Base-by-base conservation (phyloP, 495 filamentous ascomycete genomes). In the Bacidia rubella region DNA sequence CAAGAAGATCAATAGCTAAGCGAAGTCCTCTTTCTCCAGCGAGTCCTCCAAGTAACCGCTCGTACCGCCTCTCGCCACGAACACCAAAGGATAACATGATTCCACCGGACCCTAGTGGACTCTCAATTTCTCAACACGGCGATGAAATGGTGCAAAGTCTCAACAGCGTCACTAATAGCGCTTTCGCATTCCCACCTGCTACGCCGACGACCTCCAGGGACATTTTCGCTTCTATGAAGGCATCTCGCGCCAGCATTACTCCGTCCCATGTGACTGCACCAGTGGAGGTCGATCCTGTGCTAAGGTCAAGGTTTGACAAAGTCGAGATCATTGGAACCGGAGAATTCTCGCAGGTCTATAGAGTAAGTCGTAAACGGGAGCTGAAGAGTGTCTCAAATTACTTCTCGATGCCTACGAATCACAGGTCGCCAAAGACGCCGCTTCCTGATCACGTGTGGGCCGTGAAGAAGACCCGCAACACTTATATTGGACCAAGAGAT, bases 311-410 rank as follows among this genome's bases (percentile, higher is more conserved):
- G 35, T 98, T 98, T 62, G 78, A 80, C 20, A 81, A 78, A 42
- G 80, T 87, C 10, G 82, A 88, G 51, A 66, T 82, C 15, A 74
- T 89, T 53, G 90, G 90, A 27, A 84, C 78, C 43, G 92, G 92
- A 35, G 90, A 95, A 60, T 97, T 96, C 65, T 96, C 92, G 0
- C 74, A 83, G 54, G 92, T 98, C 11, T 98, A 86, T 65, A 81
- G 83, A 22, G 92, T 95, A 19, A 74, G 76, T 39, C 66, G 77
- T 38, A 69, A 72, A 9, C 68, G 63, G 5, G 64, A 70, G 41
- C 55, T 65, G 45, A 57, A 68, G 44, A 57, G 64, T 54, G 62
- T 69, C 60, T 57, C 69, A 47, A 66, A 72, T 47, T 59, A 77
- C 55, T 69, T 77, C 66, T 60, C 68, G 56, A 54, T 70, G 25